Evolutionary conservation across 2,329 filamentous ascomycete species (phyloP).

Genomic region (Raffaelea arxii): DNA sequence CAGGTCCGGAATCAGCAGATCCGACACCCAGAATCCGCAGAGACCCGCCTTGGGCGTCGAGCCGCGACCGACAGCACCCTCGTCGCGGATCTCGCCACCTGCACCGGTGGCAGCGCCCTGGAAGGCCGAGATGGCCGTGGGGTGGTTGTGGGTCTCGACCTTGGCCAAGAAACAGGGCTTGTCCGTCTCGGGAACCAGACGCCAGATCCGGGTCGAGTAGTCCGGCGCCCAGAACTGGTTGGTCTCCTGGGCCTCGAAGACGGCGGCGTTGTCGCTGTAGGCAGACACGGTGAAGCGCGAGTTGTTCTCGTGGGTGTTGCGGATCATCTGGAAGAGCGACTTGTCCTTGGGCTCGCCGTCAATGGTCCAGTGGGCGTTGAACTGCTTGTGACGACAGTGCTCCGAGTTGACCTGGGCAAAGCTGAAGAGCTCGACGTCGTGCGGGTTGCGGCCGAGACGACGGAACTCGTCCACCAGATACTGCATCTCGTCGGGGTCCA

Average conservation of each 20-base stretch:
- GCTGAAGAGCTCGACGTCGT: slow-evolving; percentile 97
- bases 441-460: slow-evolving; percentile 55
- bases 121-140: slow-evolving; percentile 89
- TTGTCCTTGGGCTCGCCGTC: slow-evolving; percentile 72
- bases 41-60: slow-evolving; percentile 90
- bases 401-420: slow-evolving; percentile 99
- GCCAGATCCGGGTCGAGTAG: slow-evolving; percentile 79
- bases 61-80: slow-evolving; percentile 86
- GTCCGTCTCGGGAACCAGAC: slow-evolving; percentile 72
- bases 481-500: slow-evolving; percentile 83
- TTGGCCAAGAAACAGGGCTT: slow-evolving; percentile 69
- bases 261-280: slow-evolving; percentile 97
- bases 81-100: slow-evolving; percentile 90
- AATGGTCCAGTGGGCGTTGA: slow-evolving; percentile 95
- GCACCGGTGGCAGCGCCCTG: slow-evolving; percentile 90
- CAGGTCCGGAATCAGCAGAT: slow-evolving; percentile 78
- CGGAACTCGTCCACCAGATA: slow-evolving; percentile 84
- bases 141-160: slow-evolving; percentile 97
- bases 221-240: slow-evolving; percentile 82
- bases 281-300: slow-evolving; percentile 83
- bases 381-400: slow-evolving; percentile 79
- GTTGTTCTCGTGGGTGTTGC: slow-evolving; percentile 80
- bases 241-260: slow-evolving; percentile 64
- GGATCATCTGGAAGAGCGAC: slow-evolving; percentile 91
- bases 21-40: slow-evolving; percentile 88